A percentile compares a stretch with the other conserved stretches of the same genome.
phyloP scores from a whole-genome alignment of 2,329 filamentous ascomycete species.

The Botrytis byssoidea region DNA sequence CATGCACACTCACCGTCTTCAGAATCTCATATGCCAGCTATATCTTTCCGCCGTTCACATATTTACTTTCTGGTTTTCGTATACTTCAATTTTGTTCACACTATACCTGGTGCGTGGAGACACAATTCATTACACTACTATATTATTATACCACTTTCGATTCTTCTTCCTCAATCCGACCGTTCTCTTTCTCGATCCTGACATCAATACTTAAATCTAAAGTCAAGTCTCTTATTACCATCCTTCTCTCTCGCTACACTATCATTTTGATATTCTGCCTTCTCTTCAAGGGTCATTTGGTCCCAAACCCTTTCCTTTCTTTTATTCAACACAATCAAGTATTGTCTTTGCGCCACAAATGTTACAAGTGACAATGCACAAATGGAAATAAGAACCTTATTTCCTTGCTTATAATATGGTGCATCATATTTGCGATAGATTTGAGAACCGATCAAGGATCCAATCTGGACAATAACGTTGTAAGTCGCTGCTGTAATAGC shows the following conservation, averaged over 20 bases:
- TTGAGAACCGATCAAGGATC: constrained; percentile 39
- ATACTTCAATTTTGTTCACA: background rate
- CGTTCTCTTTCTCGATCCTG: background rate
- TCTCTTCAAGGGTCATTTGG: constrained; percentile 46
- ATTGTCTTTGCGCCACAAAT: constrained; percentile 46
- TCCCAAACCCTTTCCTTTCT: constrained; percentile 50
- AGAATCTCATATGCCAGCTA: background rate
- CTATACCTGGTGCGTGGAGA: background rate
- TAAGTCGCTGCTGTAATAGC: constrained; percentile 62
- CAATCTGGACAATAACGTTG: constrained; percentile 52
- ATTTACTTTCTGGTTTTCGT: background rate
- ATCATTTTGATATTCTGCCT: constrained; percentile 47
- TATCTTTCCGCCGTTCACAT: background rate
- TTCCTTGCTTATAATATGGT: constrained; percentile 54
- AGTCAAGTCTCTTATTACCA: constrained; percentile 21
- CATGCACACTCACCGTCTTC: background rate
- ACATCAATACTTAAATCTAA: constrained; percentile 17
- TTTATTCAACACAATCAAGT: constrained; percentile 48
- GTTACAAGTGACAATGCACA: constrained; percentile 45
- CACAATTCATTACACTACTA: background rate
- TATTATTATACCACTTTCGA: background rate
- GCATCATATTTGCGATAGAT: constrained; percentile 47
- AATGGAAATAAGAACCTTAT: constrained; percentile 52
- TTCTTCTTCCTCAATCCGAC: background rate
- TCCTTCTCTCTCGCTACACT: constrained; percentile 40